These are phyloP conservation scores for Ceratocystis cacaofunesta DNA, from an alignment of 2,329 filamentous ascomycete species.

Conservation along the genomic window DNA sequence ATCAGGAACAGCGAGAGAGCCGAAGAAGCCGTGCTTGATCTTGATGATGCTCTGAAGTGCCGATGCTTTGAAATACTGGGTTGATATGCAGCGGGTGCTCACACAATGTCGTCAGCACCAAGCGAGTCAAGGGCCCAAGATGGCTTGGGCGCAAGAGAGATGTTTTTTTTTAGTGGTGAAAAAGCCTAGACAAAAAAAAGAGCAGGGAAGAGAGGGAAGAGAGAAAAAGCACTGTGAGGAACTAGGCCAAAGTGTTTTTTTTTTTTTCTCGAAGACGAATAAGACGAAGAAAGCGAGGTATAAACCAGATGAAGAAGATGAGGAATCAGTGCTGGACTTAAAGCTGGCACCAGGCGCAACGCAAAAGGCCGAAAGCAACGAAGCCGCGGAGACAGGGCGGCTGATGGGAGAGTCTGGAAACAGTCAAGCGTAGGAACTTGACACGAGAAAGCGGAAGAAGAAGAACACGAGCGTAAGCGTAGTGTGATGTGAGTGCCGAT, in stretches of 20 bases:
- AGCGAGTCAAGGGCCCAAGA: neutral
- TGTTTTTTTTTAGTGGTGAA: neutral
- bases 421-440: slow-evolving; percentile 2
- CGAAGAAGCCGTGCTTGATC: neutral
- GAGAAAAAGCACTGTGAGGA: neutral
- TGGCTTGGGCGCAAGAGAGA: neutral
- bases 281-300: neutral
- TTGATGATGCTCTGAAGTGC: neutral
- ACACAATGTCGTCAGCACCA: neutral
- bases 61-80: no score
- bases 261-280: neutral
- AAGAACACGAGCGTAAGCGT: neutral
- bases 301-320: neutral
- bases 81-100: neutral
- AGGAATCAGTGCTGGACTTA: neutral
- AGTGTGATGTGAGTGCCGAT: no score
- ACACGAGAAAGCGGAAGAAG: slow-evolving; percentile 8
- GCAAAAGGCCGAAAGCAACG: neutral
- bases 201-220: neutral
- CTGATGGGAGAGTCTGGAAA: neutral
- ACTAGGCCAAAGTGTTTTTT: no score
- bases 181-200: neutral
- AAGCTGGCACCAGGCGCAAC: neutral
- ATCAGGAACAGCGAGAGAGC: neutral
- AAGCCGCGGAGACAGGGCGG: neutral